A percentile compares a stretch with the other conserved stretches of the same genome.
Evolutionary conservation across 192 early-diverging fungal genomes (phyloP).

Genomic region (Dissophora ornata): DNA sequence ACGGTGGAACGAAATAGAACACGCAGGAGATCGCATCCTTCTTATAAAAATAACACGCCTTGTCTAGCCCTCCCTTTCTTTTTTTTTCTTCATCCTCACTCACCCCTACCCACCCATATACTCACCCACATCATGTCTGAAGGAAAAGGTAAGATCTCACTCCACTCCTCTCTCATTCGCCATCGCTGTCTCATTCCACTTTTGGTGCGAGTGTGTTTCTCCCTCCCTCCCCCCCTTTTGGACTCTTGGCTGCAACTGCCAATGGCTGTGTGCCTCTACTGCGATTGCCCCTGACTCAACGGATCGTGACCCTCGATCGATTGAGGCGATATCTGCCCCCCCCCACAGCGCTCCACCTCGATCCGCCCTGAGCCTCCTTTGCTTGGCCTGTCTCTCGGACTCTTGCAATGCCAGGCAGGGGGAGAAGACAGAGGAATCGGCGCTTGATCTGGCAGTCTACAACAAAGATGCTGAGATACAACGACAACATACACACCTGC

Average conservation of each 20-base stretch:
- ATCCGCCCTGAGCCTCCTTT: too few relatives aligned
- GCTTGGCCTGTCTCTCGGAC: too few relatives aligned
- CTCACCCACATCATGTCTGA: conserved; percentile 48
- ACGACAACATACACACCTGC: too few relatives aligned
- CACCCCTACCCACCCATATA: conserved; percentile 14
- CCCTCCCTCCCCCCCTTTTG: too few relatives aligned
- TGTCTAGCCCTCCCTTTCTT: background rate
- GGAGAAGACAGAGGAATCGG: too few relatives aligned
- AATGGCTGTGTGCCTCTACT: background rate
- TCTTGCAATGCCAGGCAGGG: too few relatives aligned
- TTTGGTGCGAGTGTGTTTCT: background rate
- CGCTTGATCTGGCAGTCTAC: too few relatives aligned
- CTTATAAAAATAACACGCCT: conserved; percentile 8
- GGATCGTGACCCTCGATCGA: background rate
- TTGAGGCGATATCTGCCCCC: background rate
- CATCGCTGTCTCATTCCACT: background rate
- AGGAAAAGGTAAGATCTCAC: conserved; percentile 53
- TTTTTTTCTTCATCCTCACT: conserved; percentile 30
- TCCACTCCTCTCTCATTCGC: background rate
- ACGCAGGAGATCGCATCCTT: background rate
- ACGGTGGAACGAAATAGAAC: conserved; percentile 30
- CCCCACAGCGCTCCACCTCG: too few relatives aligned
- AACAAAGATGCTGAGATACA: too few relatives aligned
- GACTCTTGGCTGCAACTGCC: background rate
- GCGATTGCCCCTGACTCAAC: background rate